Base-by-base conservation (phyloP, 352 stramenopile species). In the Paralagenidium karlingii region DNA sequence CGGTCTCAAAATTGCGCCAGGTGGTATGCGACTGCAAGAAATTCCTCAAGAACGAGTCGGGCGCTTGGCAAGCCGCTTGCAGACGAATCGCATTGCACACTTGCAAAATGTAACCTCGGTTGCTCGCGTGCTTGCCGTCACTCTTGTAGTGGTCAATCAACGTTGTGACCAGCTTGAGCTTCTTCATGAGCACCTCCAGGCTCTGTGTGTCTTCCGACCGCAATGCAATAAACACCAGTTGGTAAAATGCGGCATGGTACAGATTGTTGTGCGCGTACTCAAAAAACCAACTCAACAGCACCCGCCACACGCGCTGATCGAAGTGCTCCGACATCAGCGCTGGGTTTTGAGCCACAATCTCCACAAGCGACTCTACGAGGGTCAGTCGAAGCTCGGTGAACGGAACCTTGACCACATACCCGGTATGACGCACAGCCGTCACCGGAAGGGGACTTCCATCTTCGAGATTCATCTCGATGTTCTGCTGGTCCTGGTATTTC, bases 231-330 rank as follows among this genome's bases (percentile, higher is more conserved):
- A 94, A 89, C 20, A 95, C 61, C 20, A 95, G 62, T 48, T 90
- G 80, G 53, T 92, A 94, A 37, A 95, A 94, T 18, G 78, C 61
- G 21, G 69, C 70, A 44, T 94, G 81, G 43, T 94, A 95, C 44
- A 95, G 27, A 45, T 94, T 94, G 53, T 89, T 94, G 68, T 94
- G 77, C 24, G 76, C 69, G 54, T 94, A 95, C 60, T 92, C 75
- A 34, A 94, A 88, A 51, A 95, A 93, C 83, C 83, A 95, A 25
- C 58, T 60, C 21, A 87, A 61, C 36, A 95, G 51, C 22, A 90
- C 71, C 27, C 76, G 74, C 83, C 83, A 95, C 7, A 94, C 70
- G 32, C 88, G 62, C n/a, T 53, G 60, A 42, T 86, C 63, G 43
- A 95, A 85, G 41, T 75, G 57, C 22, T 80, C 60, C 28, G 63